Base-by-base conservation (phyloP, 2,329 filamentous ascomycete genomes). In the Dactylellina cionopaga region DNA sequence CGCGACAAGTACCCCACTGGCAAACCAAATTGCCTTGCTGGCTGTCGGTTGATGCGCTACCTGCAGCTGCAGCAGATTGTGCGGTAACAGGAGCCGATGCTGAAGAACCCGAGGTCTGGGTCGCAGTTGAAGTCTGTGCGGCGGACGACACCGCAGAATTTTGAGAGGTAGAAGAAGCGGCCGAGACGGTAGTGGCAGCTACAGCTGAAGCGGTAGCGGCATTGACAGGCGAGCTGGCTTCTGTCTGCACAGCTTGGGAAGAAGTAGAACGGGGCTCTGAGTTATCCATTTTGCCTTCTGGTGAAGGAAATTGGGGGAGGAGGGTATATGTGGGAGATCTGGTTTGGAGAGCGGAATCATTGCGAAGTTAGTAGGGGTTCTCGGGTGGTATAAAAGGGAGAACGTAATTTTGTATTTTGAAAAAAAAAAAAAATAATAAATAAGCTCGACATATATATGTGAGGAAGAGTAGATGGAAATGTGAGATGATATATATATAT, bases 1-100 rank as follows among this genome's bases (percentile, higher is more conserved):
- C 84, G 76, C 82, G 83, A 77, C 87, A 89, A 58, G 82, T 81
- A 71, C 83, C 83, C 87, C 87, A 89, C 75, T 85, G 85, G 79
- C 87, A 89, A 60, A 83, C 83, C 31, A 89, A 83, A 77, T 84
- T 85, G 75, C 88, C 86, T 29, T 85, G 75, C 41, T 75, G 58
- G 27, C 31, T 58, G 35, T 71, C 66, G n/a, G 19, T 47, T 9
- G 65, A 70, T 19, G 65, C 56, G 10, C 49, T 29, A 24, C 65
- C 49, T 11, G 55, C 39, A 33, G 41, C 44, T 19, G 51, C n/a
- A 39, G 54, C 54, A 9, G 63, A 68, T 22, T 68, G 66, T n/a
- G 66, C 58, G 5, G 58, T 25, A 13, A 71, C 59, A 5, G 66
- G 51, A 22, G 66, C 31, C 3, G 58, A 44, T 15, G 58, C 25